Evolutionary conservation across 2,329 filamentous ascomycete species (phyloP), one percentile per base, ranked within the genome.

Genomic region (Alternaria burnsii): DNA sequence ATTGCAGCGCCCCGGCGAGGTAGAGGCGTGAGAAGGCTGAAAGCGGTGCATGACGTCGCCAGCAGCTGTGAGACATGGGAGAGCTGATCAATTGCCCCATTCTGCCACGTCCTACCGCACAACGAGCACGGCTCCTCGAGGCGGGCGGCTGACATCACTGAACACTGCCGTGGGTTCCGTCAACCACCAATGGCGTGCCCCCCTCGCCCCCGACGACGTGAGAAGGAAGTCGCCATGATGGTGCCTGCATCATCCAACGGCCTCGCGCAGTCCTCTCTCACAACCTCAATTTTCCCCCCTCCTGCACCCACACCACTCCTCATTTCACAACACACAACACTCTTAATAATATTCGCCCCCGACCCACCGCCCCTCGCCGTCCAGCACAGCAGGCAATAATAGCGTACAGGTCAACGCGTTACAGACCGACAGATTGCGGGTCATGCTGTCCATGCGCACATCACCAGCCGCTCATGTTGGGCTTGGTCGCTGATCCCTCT

Each of bases 401-500:
- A 47, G 41, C 40, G 47, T 36, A 46, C 58, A 62, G 11, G 42
- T 44, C 42, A n/a, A 50, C 46, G 46, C 30, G 32, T 26, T 50
- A n/a, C 46, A 50, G 46, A 36, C 46, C 32, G 46, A 50, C 30
- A n/a, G 32, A 50, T 54, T 61, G 59, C 55, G 61, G 62, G 56
- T 58, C 62, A 30, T 51, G 44, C 40, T 62, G 65, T 56, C 41
- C 66, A 61, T 63, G 59, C 64, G 65, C 58, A 55, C 63, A 60
- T 56, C 54, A 55, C 41, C 34, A 30, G 57, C 57, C 57, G 59
- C 56, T 61, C 56, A 56, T 61, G 63, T 59, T 59, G 63, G 55
- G 55, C 48, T 54, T 62, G 59, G 50, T 52, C 51, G 71, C 67
- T 67, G 72, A 71, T 73, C 71, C 8, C 56, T 63, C 58, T 36